Percentiles rank a stretch among this genome's conserved stretches.
phyloP scores from a whole-genome alignment of 2,329 filamentous ascomycete genomes.

The Phialemonium atrogriseum region DNA sequence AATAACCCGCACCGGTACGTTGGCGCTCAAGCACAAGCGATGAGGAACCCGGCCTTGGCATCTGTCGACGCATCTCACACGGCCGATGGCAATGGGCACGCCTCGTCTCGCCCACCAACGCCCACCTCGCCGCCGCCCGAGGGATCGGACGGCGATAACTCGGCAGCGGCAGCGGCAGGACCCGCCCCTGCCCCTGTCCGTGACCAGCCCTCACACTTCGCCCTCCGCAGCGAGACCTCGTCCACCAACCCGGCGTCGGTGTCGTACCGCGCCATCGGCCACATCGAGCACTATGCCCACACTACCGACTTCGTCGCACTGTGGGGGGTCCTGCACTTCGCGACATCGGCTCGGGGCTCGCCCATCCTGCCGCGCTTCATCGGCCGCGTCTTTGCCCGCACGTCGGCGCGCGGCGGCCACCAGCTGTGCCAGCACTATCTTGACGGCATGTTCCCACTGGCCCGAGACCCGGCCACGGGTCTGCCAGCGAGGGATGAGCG shows the following conservation, averaged over 20 bases:
- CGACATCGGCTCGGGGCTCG: conserved; percentile 30
- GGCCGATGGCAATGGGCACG: background rate
- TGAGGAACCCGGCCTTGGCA: conserved; percentile 23
- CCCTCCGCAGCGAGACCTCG: conserved; percentile 17
- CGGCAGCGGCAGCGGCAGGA: conserved; percentile 4
- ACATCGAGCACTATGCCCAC: conserved; percentile 78
- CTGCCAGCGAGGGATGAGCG: too few species aligned
- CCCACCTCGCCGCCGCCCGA: background rate
- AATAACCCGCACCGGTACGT: conserved; percentile 60
- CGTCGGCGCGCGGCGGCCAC: conserved; percentile 42
- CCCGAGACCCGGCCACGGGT: conserved; percentile 31
- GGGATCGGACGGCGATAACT: background rate
- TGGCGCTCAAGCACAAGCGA: conserved; percentile 31
- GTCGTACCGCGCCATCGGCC: conserved; percentile 47
- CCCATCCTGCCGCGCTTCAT: conserved; percentile 50
- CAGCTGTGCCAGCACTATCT: conserved; percentile 55
- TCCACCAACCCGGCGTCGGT: conserved; percentile 27
- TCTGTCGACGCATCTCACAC: conserved; percentile 26
- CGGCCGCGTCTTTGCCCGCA: conserved; percentile 50
- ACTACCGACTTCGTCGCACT: conserved; percentile 64
- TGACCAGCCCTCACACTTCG: conserved; percentile 2
- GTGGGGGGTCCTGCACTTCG: conserved; percentile 67
- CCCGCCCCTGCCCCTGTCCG: background rate
- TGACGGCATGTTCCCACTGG: conserved; percentile 51
- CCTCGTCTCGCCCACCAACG: too few species aligned